Conservation (phyloP, 352 stramenopile genomes). For the Phytopythium helicoides region DNA sequence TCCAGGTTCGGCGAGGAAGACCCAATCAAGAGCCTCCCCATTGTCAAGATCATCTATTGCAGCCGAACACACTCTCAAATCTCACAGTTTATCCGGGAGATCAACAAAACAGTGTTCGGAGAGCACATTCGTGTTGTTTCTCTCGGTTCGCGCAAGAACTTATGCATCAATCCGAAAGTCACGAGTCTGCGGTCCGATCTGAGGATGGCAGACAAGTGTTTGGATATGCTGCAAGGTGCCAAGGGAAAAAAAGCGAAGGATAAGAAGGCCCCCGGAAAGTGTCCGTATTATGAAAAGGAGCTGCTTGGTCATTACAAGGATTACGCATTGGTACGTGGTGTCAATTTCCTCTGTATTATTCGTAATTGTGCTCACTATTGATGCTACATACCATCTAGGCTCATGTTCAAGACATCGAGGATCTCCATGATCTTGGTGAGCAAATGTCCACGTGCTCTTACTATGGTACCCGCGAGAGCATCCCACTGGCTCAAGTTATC, state of each 20-base stretch:
- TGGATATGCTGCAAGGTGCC: slow-evolving; percentile 83
- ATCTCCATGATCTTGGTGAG: slow-evolving; percentile 89
- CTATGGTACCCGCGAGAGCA: slow-evolving; percentile 92
- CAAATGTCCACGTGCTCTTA: slow-evolving; percentile 95
- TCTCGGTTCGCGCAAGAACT: slow-evolving; percentile 80
- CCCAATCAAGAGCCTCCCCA: slow-evolving; percentile 29
- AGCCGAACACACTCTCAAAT: slow-evolving; percentile 90
- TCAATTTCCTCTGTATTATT: too few species aligned
- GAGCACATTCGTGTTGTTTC: slow-evolving; percentile 73
- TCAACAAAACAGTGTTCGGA: slow-evolving; percentile 77
- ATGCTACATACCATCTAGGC: slow-evolving; percentile 47
- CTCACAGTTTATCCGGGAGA: slow-evolving; percentile 87
- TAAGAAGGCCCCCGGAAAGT: slow-evolving; percentile 57
- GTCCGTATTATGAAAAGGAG: slow-evolving; percentile 81
- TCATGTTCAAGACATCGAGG: slow-evolving; percentile 95
- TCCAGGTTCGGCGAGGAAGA: slow-evolving; percentile 8
- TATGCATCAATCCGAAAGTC: slow-evolving; percentile 81
- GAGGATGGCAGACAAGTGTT: slow-evolving; percentile 81
- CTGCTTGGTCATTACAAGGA: slow-evolving; percentile 71
- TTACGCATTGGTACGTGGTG: slow-evolving; percentile 74
- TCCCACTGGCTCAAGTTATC: slow-evolving; percentile 88
- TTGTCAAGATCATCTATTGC: slow-evolving; percentile 89
- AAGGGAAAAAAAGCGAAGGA: slow-evolving; percentile 45
- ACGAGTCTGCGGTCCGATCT: slow-evolving; percentile 62
- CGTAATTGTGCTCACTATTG: not conserved